phyloP scores from a whole-genome alignment of 2,329 filamentous ascomycete genomes.

The Ophiostoma himal-ulmi region DNA sequence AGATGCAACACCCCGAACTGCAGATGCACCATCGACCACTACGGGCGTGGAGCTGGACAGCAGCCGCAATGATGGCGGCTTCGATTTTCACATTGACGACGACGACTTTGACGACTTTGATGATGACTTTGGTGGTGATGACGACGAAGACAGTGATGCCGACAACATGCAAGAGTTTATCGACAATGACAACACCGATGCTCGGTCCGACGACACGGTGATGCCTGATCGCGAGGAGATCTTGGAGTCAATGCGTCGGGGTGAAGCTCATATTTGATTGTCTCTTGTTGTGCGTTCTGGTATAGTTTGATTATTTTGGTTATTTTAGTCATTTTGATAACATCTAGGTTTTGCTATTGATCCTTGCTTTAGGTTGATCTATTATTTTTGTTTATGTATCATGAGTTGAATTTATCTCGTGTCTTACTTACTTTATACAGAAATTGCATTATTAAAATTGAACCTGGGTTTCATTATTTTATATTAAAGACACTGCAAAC shows the following conservation, averaged over 20 bases:
- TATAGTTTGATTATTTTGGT: background rate
- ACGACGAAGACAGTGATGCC: background rate
- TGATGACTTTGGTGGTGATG: background rate
- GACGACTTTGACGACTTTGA: background rate
- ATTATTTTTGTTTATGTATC: no score
- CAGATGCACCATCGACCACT: background rate
- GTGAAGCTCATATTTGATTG: background rate
- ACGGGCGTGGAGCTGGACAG: background rate
- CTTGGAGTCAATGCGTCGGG: constrained; percentile 16
- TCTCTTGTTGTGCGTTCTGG: background rate
- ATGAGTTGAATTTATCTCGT: no score
- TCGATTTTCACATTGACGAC: background rate
- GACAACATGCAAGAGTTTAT: constrained; percentile 20
- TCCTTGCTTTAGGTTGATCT: no score
- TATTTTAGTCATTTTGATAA: background rate
- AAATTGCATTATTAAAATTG: no score
- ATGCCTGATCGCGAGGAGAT: constrained; percentile 27
- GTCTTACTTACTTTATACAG: no score
- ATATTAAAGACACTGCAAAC: no score
- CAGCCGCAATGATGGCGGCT: background rate
- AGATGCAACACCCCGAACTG: background rate
- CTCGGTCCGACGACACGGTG: constrained; percentile 23
- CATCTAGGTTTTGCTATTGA: no score
- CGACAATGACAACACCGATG: constrained; percentile 26
- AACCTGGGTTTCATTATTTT: no score